Evolutionary conservation across 2,329 filamentous ascomycete genomes (phyloP), one percentile per base, ranked within the genome.

Genomic region (Dichotomopilus funicola): DNA sequence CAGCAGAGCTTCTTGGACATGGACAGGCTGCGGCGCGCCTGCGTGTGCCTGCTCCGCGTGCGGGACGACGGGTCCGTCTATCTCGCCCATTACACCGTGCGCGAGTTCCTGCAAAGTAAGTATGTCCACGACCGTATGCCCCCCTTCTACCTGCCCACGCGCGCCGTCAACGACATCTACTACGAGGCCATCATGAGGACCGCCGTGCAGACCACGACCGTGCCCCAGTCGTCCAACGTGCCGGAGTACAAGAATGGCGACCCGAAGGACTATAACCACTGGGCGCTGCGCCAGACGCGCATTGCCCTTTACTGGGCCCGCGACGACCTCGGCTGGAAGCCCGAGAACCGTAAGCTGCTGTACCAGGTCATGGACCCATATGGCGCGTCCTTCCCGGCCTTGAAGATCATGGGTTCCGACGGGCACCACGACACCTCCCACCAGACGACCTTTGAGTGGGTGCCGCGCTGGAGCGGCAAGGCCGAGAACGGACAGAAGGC

Each of bases 41-140:
- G 51, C 13, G 19, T 44, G 11, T 45, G 45, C 47, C 54, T 55
- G 4, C 50, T 57, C 10, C 36, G 10, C 5, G 12, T 35, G 35
- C 42, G 13, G 19, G 12, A 6, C 1, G 6, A 55, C 19, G 31
- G 42, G 5, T 38, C 53, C 5, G 51, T 60, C 4, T 35, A 36
- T 6, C 31, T 61, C 5, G 59, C 61, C 2, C 59, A 61, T 48
- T 60, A 61, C 38, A 60, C 59, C 2, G 61, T 61, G 6, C 49
- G 45, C 13, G 59, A 62, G 12, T 60, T 51, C 37, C 58, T 63
- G n/a, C 27, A 46, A 34, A 58, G 53, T 0, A 1, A 19, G 47
- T 13, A 35, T 3, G 13, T 54, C 19, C 43, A 51, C 27, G 19
- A 46, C 9, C 37, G 6, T 1, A 13, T 53, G 40, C 40, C 10